A percentile compares a stretch with the other conserved stretches of the same genome.
phyloP scores from a whole-genome alignment of 495 filamentous ascomycete genomes.

The Annulohypoxylon bovei region DNA sequence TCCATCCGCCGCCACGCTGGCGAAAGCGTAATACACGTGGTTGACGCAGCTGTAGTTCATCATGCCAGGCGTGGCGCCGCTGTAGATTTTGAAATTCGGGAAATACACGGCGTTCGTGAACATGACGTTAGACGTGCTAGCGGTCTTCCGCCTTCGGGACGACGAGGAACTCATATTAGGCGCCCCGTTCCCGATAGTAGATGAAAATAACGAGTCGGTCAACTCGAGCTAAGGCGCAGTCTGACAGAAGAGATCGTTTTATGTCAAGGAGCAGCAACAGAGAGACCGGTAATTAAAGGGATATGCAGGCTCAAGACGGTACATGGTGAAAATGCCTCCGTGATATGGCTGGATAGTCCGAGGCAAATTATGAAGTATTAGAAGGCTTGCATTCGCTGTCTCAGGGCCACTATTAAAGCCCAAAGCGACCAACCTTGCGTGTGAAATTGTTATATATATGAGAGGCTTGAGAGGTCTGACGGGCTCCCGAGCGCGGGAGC shows the following conservation, averaged over 20 bases:
- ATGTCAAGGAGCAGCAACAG: slow-evolving; percentile 21
- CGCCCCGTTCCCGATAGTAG: slow-evolving; percentile 16
- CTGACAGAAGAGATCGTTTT: slow-evolving; percentile 11
- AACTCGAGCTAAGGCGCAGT: slow-evolving; percentile 6
- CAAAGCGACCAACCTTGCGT: slow-evolving; percentile 32
- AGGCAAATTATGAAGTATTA: slow-evolving; percentile 26
- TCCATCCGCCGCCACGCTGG: slow-evolving; percentile 81
- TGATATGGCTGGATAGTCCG: slow-evolving; percentile 19
- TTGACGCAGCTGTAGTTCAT: slow-evolving; percentile 71
- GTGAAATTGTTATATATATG: slow-evolving; percentile 34
- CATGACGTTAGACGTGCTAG: slow-evolving; percentile 58
- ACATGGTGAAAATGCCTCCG: slow-evolving; percentile 36
- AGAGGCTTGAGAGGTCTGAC: slow-evolving; percentile 29
- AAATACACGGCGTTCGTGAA: slow-evolving; percentile 87
- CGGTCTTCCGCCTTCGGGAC: slow-evolving; percentile 52
- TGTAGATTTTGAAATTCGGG: slow-evolving; percentile 85
- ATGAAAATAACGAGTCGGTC: neutral
- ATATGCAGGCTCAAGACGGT: slow-evolving; percentile 21
- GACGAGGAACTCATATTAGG: slow-evolving; percentile 45
- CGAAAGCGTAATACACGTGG: slow-evolving; percentile 92
- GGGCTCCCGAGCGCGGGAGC: slow-evolving; percentile 35
- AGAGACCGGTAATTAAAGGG: slow-evolving; percentile 23
- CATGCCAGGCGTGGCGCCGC: slow-evolving; percentile 78
- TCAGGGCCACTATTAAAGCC: slow-evolving; percentile 40
- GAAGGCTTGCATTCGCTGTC: slow-evolving; percentile 30